A percentile compares a stretch with the other conserved stretches of the same genome.
phyloP scores from a whole-genome alignment of 495 filamentous ascomycete genomes.

The Neurospora sp. region DNA sequence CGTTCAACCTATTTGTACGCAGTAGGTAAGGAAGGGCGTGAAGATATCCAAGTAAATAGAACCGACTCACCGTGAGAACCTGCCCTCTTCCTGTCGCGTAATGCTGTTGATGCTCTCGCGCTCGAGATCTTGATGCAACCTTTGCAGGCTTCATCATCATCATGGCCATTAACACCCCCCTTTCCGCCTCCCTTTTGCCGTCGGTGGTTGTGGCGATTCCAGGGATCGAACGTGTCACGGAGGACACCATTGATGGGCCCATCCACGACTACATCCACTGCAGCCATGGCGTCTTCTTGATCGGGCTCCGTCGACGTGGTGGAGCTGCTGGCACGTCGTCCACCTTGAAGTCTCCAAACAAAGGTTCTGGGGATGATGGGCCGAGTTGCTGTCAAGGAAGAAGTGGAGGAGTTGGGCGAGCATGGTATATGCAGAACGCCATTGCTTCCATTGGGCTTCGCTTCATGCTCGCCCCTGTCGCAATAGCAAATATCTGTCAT shows the following conservation, averaged over 20 bases:
- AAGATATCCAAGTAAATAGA: background rate
- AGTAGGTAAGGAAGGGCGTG: background rate
- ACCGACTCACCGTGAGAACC: constrained; percentile 12
- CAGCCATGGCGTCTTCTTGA: constrained; percentile 11
- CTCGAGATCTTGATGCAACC: constrained; percentile 22
- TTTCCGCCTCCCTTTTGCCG: background rate
- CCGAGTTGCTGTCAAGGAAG: background rate
- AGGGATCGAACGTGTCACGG: constrained; percentile 21
- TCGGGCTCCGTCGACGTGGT: background rate
- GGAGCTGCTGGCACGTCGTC: constrained; percentile 10
- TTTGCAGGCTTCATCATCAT: constrained; percentile 14
- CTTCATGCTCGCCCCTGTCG: background rate
- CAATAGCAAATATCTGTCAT: background rate
- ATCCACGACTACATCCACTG: constrained; percentile 12
- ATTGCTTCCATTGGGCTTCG: background rate
- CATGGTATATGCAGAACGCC: background rate
- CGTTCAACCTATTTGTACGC: too few species aligned
- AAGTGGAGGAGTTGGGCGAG: constrained; percentile 8
- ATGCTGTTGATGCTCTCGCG: constrained; percentile 11
- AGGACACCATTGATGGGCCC: constrained; percentile 3
- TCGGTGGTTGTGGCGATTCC: constrained; percentile 7
- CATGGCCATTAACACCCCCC: background rate
- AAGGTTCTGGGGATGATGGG: constrained; percentile 7
- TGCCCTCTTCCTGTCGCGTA: background rate
- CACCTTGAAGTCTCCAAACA: constrained; percentile 20